These are phyloP conservation scores for Paracamarosporium sp. DNA, from an alignment of 2,329 filamentous ascomycete species.

Conservation along the genomic window DNA sequence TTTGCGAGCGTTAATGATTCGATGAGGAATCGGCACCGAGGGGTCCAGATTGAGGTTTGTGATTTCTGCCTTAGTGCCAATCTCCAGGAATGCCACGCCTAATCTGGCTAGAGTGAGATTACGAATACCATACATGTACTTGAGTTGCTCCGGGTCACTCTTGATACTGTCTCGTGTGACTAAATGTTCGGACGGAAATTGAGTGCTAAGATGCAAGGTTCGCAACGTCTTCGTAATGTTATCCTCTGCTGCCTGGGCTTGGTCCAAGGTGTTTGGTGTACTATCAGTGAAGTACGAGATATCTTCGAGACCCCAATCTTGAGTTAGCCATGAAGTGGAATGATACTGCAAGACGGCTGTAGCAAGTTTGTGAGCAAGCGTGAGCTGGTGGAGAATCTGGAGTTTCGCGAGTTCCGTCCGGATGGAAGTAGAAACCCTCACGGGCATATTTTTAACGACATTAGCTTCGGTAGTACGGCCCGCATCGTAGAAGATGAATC, in stretches of 20 bases:
- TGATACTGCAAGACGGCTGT: slow-evolving; percentile 12
- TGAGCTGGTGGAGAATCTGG: slow-evolving; percentile 9
- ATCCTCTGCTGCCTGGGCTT: background rate
- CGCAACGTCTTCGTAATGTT: background rate
- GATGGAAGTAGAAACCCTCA: background rate
- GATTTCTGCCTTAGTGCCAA: slow-evolving; percentile 10
- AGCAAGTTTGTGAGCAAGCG: slow-evolving; percentile 14
- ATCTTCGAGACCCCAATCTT: slow-evolving; percentile 13
- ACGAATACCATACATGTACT: slow-evolving; percentile 15
- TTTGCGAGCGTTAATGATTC: slow-evolving; percentile 3
- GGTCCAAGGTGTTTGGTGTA: background rate
- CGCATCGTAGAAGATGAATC: slow-evolving; percentile 15
- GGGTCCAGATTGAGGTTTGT: background rate
- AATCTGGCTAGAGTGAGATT: slow-evolving; percentile 16
- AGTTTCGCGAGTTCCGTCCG: slow-evolving; percentile 3
- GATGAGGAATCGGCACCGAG: background rate
- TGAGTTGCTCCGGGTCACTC: background rate
- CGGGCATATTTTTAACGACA: background rate
- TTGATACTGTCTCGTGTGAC: no score
- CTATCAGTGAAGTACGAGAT: slow-evolving; percentile 6
- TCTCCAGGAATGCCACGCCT: slow-evolving; percentile 15
- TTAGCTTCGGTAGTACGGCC: slow-evolving; percentile 2
- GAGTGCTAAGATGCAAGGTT: slow-evolving; percentile 10
- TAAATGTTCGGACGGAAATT: slow-evolving; percentile 1
- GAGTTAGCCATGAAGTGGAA: slow-evolving; percentile 13